phyloP scores from a whole-genome alignment of 306 rosid genomes.

The Quercus agrifolia region DNA sequence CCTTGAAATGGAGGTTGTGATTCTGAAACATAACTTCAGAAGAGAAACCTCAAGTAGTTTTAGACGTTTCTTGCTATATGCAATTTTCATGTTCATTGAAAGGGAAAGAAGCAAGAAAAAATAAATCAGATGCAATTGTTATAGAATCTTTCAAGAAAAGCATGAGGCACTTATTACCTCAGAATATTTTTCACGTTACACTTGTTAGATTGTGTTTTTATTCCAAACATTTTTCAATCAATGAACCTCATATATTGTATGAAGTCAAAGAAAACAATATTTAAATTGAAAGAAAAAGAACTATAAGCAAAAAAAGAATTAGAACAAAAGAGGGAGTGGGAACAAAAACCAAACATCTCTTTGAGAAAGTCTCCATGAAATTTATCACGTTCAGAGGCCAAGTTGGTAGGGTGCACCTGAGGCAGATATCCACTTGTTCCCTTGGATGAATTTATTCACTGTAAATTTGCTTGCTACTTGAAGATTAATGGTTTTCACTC shows the following conservation, averaged over 20 bases:
- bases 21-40: too few species aligned
- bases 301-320: neutral
- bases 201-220: neutral
- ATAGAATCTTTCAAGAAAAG: too few species aligned
- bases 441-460: constrained; percentile 49
- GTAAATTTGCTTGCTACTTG: constrained; percentile 45
- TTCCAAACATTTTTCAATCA: neutral
- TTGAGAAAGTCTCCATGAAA: neutral
- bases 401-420: constrained; percentile 36
- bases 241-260: neutral
- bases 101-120: too few species aligned
- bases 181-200: too few species aligned
- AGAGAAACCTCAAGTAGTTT: too few species aligned
- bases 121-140: too few species aligned
- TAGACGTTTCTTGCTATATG: too few species aligned
- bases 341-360: neutral
- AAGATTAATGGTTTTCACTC: constrained; percentile 38
- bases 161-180: too few species aligned
- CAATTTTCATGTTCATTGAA: too few species aligned
- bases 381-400: constrained; percentile 23
- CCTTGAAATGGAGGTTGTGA: too few species aligned
- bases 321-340: neutral
- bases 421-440: constrained; percentile 49
- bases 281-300: neutral
- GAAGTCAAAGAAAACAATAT: neutral